Evolutionary conservation across 257 asterid genomes (phyloP).

Genomic region (Fraxinus excelsior): DNA sequence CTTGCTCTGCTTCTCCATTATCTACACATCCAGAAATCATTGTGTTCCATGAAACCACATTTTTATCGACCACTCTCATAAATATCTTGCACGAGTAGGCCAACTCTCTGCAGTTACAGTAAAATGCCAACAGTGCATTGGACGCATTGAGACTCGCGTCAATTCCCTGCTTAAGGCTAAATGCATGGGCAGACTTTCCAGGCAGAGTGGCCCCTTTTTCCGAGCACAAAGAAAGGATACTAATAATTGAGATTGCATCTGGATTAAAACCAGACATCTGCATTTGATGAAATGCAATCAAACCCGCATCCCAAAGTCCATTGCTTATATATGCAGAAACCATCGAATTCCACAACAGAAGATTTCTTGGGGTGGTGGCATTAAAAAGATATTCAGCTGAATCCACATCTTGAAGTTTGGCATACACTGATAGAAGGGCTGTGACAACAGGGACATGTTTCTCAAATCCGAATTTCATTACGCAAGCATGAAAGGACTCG

Average conservation of each 20-base stretch:
- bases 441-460: conserved; percentile 49
- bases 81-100: conserved; percentile 46
- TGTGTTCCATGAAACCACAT: conserved; percentile 57
- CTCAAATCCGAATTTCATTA: conserved; percentile 48
- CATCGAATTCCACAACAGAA: conserved; percentile 62
- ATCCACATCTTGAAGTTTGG: conserved; percentile 48
- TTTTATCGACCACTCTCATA: conserved; percentile 35
- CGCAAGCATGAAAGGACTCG: conserved; percentile 50
- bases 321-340: conserved; percentile 53
- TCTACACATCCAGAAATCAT: conserved; percentile 57
- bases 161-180: conserved; percentile 42
- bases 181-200: conserved; percentile 67
- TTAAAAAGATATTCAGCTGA: conserved; percentile 53
- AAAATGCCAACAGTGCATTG: conserved; percentile 57
- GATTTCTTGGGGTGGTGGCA: conserved; percentile 28
- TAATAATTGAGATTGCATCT: conserved; percentile 50
- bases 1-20: conserved; percentile 39
- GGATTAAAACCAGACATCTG: conserved; percentile 55
- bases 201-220: conserved; percentile 36
- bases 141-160: conserved; percentile 37
- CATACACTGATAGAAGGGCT: conserved; percentile 54
- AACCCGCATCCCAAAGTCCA: conserved; percentile 39
- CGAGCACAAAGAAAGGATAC: conserved; percentile 59
- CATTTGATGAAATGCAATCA: conserved; percentile 48
- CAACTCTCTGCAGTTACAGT: conserved; percentile 33